A percentile compares a stretch with the other conserved stretches of the same genome.
Conservation (phyloP, 2,329 filamentous ascomycete genomes). For the Aspergillus sp. region DNA sequence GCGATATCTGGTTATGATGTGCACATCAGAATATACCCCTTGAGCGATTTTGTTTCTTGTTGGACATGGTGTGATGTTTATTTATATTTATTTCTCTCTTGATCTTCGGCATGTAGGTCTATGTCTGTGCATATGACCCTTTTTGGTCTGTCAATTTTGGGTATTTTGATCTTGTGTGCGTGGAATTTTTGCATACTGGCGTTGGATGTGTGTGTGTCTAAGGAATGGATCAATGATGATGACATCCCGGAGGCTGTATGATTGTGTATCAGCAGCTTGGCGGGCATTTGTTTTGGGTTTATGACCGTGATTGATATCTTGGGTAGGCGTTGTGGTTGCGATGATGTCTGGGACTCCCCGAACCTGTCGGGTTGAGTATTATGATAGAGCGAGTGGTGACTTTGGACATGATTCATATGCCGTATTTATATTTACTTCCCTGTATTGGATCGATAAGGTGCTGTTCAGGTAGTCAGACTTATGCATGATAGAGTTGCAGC, state of each 20-base stretch:
- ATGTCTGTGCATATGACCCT: background rate
- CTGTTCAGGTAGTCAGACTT: no score
- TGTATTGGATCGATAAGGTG: no score
- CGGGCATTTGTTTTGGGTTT: constrained; percentile 1
- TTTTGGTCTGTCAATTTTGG: background rate
- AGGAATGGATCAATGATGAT: constrained; percentile 11
- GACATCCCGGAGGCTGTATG: background rate
- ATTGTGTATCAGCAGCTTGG: constrained; percentile 3
- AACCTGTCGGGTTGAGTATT: constrained; percentile 1
- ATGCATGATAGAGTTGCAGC: no score
- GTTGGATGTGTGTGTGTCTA: constrained; percentile 12
- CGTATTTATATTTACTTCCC: no score
- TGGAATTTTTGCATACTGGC: constrained; percentile 12
- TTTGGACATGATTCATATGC: background rate
- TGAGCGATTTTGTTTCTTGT: constrained; percentile 4
- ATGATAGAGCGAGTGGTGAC: background rate
- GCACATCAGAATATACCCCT: constrained; percentile 25
- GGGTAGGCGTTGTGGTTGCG: constrained; percentile 3
- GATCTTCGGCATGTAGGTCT: background rate
- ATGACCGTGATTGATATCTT: constrained; percentile 31
- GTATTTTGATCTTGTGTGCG: background rate
- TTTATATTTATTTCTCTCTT: background rate
- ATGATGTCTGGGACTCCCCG: background rate
- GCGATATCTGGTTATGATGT: constrained; percentile 79
- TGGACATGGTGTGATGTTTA: background rate